These are phyloP conservation scores for Colletotrichum magnum DNA, from an alignment of 2,329 filamentous ascomycete species.

Conservation along the genomic window DNA sequence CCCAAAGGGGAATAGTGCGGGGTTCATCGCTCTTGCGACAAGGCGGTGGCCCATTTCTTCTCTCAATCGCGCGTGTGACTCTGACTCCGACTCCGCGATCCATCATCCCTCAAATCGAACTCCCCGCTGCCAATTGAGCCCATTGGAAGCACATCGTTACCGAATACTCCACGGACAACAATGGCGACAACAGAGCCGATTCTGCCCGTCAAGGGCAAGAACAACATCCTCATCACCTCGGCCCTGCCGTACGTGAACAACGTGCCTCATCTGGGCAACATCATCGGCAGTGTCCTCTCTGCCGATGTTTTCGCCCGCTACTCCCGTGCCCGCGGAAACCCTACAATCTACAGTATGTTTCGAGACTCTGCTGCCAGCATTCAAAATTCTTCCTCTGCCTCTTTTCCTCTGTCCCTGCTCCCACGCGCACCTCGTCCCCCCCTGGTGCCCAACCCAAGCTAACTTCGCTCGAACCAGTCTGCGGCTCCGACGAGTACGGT, in stretches of 20 bases:
- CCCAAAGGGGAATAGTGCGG: constrained; percentile 42
- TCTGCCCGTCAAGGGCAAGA: constrained; percentile 79
- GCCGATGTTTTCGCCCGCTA: constrained; percentile 90
- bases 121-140: constrained; percentile 9
- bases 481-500: constrained; percentile 83
- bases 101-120: neutral
- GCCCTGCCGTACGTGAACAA: constrained; percentile 86
- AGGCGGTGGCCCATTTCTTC: neutral
- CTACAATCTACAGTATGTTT: constrained; percentile 76
- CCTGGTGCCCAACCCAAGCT: neutral
- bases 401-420: neutral
- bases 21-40: constrained; percentile 34
- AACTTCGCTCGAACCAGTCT: constrained; percentile 54
- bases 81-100: neutral
- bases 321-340: constrained; percentile 83
- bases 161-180: neutral
- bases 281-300: constrained; percentile 88
- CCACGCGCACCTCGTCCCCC: neutral
- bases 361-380: neutral
- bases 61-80: neutral
- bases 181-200: constrained; percentile 57
- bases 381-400: no score
- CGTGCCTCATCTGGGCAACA: constrained; percentile 88
- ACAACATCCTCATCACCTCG: constrained; percentile 91
- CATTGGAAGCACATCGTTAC: neutral